Percentiles rank a stretch among this genome's conserved stretches.
These are phyloP conservation scores for Amniculicola lignicola DNA, from an alignment of 495 filamentous ascomycete genomes.

Conservation along the genomic window DNA sequence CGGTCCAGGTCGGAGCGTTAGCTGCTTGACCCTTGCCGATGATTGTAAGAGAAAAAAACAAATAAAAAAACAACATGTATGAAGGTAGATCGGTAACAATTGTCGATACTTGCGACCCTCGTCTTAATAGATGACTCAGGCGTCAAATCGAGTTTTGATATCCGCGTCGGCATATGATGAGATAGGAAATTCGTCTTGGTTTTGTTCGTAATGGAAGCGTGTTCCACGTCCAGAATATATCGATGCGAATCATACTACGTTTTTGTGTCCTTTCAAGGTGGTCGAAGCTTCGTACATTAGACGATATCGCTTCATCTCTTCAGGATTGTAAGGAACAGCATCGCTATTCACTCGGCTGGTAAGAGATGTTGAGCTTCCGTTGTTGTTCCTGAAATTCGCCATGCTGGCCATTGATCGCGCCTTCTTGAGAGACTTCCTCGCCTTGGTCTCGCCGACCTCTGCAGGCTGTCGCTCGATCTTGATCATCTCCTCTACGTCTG, in stretches of 20 bases:
- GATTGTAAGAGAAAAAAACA: slow-evolving; percentile 1
- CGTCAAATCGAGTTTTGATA: too few species aligned
- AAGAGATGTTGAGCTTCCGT: slow-evolving; percentile 28
- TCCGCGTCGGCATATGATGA: too few species aligned
- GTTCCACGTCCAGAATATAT: too few species aligned
- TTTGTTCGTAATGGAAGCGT: too few species aligned
- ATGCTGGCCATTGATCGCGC: slow-evolving; percentile 42
- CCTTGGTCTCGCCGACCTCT: slow-evolving; percentile 20
- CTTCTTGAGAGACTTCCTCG: slow-evolving; percentile 38
- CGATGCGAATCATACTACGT: too few species aligned
- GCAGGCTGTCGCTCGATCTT: slow-evolving; percentile 21
- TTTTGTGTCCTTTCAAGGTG: slow-evolving; percentile 2
- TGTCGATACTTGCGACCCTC: too few species aligned
- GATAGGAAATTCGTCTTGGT: too few species aligned
- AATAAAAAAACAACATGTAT: background rate
- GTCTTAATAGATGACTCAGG: too few species aligned
- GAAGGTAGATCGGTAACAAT: slow-evolving; percentile 1
- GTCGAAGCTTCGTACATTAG: slow-evolving; percentile 34
- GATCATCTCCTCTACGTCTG: slow-evolving; percentile 36
- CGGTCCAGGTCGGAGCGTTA: too few species aligned
- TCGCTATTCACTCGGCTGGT: slow-evolving; percentile 26
- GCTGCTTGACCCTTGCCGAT: background rate
- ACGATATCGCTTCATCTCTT: slow-evolving; percentile 37
- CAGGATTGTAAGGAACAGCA: slow-evolving; percentile 33
- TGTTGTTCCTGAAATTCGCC: slow-evolving; percentile 19